Base-by-base conservation (phyloP, 176 grass and related monocot species). In the Musa schizocarpa region DNA sequence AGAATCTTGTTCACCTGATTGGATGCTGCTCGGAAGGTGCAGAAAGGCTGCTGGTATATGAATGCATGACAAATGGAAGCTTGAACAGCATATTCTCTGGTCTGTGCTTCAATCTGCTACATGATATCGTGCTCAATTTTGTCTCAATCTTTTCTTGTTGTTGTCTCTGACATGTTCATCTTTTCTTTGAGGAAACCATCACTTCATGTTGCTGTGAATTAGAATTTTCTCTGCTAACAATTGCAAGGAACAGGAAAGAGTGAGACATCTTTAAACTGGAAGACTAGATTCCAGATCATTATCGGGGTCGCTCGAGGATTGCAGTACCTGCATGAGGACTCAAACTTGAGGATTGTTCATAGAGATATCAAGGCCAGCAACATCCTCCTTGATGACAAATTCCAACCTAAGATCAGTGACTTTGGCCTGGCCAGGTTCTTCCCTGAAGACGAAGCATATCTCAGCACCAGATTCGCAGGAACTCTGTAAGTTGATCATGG, bases 301-400 rank as follows among this genome's bases (percentile, higher is more conserved):
- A 20, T 83, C 48, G 86, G 89, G 54, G 70, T 86, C 0, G 86
- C 83, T 0, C 26, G 86, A 54, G 86, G 85, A 0, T n/a, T 88
- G 34, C 89, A 88, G 71, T 88, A 92, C 79, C 78, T 92, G 1
- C 89, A 92, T 64, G 89, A 92, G 82, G 86, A 92, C 50, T 92
- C 86, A 7, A 92, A 92, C 71, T 55, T 88, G 61, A 82, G 89
- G 72, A 92, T 92, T 20, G 89, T 92, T 10, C 89, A 92, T 63
- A 83, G 86, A 1, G 88, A 91, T 80, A 91, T 91, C 79, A 91
- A 91, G 80, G 85, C 81, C 26, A 88, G 86, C 89, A 92, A 88
- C 83, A 88, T 88, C 50, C 86, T 92, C 79, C 78, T 92, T 3
- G 86, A 86, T 13, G 86, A 92, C 69, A 92, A 88, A 77, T 88